A percentile compares a stretch with the other conserved stretches of the same genome.
Conservation (phyloP, 345 rosid species). For the Eutrema heterophyllum region DNA sequence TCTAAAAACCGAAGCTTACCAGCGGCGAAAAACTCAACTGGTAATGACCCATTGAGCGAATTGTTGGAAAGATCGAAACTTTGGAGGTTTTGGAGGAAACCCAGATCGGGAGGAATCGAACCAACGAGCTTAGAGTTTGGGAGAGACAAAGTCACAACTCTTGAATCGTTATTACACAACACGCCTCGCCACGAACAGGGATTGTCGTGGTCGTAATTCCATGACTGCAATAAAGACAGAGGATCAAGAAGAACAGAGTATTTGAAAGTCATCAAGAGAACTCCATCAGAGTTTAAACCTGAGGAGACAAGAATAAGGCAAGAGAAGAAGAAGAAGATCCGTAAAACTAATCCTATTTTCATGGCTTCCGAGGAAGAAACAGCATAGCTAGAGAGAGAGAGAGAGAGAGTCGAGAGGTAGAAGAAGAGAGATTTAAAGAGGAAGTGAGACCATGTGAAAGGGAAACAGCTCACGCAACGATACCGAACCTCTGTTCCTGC, state of each 20-base stretch:
- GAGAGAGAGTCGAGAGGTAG: constrained; percentile 18
- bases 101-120: constrained; percentile 70
- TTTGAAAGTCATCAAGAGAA: constrained; percentile 70
- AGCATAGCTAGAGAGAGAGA: constrained; percentile 30
- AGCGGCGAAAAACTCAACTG: constrained; percentile 51
- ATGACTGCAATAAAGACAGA: constrained; percentile 44
- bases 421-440: constrained; percentile 36
- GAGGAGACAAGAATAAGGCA: constrained; percentile 29
- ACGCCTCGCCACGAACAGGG: constrained; percentile 93
- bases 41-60: constrained; percentile 75
- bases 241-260: constrained; percentile 69
- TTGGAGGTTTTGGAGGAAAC: constrained; percentile 51
- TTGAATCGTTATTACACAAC: constrained; percentile 38
- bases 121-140: constrained; percentile 66
- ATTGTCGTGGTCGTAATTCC: constrained; percentile 55
- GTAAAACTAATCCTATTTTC: constrained; percentile 32
- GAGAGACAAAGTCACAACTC: constrained; percentile 59
- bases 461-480: constrained; percentile 29
- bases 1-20: constrained; percentile 56
- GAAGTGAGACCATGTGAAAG: constrained; percentile 39
- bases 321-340: constrained; percentile 26
- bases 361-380: constrained; percentile 36
- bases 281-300: constrained; percentile 55
- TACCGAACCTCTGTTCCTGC: constrained; percentile 26
- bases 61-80: constrained; percentile 72